Evolutionary conservation across 805 yeast species (phyloP).

Genomic region (Zygosaccharomyces rouxii): DNA sequence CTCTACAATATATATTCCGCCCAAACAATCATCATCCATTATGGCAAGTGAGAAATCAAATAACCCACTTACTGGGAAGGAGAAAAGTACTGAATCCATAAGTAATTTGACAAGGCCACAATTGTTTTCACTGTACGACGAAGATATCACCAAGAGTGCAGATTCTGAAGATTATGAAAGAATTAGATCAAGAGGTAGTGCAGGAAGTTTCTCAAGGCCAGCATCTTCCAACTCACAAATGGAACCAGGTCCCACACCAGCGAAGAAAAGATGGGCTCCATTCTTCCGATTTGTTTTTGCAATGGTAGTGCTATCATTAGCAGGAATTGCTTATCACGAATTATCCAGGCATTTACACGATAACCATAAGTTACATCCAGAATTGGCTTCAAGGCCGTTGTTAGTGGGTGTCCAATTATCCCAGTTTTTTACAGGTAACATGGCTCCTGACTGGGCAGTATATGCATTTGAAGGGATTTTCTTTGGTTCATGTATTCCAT

Average conservation of each 20-base stretch:
- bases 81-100: constrained; percentile 35
- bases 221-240: not conserved
- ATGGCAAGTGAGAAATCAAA: not conserved
- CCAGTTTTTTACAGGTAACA: constrained; percentile 15
- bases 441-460: constrained; percentile 27
- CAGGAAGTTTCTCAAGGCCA: constrained; percentile 9
- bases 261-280: constrained; percentile 9
- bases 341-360: constrained; percentile 50
- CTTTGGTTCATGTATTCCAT: constrained; percentile 54
- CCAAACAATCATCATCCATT: not conserved
- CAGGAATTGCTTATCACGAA: constrained; percentile 52
- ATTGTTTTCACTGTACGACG: constrained; percentile 48
- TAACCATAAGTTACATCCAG: constrained; percentile 43
- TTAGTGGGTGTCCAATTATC: constrained; percentile 34
- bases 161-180: constrained; percentile 34
- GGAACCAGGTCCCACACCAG: not conserved
- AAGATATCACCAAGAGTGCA: constrained; percentile 34
- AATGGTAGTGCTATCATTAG: constrained; percentile 33
- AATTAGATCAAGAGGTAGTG: constrained; percentile 20
- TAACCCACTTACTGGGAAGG: constrained; percentile 3
- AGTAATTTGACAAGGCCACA: constrained; percentile 48
- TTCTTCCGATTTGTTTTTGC: constrained; percentile 14
- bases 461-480: constrained; percentile 51
- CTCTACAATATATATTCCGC: not conserved
- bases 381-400: constrained; percentile 41